A percentile compares a stretch with the other conserved stretches of the same genome.
Evolutionary conservation across 768 basidiomycete species (phyloP).

Genomic region (Tylopilus subfusipes): DNA sequence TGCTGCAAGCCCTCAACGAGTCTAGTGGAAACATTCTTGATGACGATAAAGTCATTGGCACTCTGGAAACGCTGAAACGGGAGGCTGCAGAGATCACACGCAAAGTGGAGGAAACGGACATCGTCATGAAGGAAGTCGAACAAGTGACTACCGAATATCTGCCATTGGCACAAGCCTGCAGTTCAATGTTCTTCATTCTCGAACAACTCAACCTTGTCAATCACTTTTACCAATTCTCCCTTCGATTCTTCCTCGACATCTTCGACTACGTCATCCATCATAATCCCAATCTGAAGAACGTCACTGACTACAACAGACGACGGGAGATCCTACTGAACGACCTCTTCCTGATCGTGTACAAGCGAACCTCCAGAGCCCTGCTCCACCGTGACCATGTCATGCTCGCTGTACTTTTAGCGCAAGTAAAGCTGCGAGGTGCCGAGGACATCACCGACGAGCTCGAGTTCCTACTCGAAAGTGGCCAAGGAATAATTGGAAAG

Average conservation of each 20-base stretch:
- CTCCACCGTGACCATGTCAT: conserved; percentile 89
- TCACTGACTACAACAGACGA: conserved; percentile 69
- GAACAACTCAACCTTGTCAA: conserved; percentile 92
- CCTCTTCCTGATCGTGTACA: conserved; percentile 85
- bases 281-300: conserved; percentile 82
- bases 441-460: conserved; percentile 83
- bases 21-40: conserved; percentile 96
- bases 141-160: conserved; percentile 93
- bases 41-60: conserved; percentile 97
- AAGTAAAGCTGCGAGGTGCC: conserved; percentile 77
- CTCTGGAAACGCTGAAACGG: conserved; percentile 89
- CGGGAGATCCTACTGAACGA: conserved; percentile 81
- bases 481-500: conserved; percentile 53
- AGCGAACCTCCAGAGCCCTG: conserved; percentile 84
- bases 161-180: conserved; percentile 93
- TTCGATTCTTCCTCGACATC: conserved; percentile 97
- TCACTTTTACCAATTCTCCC: conserved; percentile 98
- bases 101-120: conserved; percentile 95
- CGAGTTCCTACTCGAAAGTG: conserved; percentile 89
- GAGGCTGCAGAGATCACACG: conserved; percentile 95
- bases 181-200: conserved; percentile 93
- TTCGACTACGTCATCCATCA: conserved; percentile 93
- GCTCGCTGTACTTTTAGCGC: conserved; percentile 85
- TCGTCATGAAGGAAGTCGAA: conserved; percentile 95
- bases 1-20: conserved; percentile 94